Percentiles rank a stretch among this genome's conserved stretches.
Evolutionary conservation across 1,139 yeast genomes (phyloP).

Genomic region (Blastobotrys apis): DNA sequence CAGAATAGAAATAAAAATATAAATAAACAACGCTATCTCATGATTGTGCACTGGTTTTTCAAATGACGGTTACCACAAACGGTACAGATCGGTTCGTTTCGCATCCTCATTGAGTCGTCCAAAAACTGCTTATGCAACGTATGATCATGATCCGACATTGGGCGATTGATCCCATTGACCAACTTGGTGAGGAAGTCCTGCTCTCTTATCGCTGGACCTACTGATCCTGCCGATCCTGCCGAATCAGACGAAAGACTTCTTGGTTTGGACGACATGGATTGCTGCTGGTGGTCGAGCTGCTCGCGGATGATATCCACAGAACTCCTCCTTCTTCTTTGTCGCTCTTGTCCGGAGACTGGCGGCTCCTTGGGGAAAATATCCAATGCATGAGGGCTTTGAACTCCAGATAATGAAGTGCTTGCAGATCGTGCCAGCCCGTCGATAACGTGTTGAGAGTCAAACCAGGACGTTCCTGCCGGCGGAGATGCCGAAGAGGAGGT

Average conservation of each 20-base stretch:
- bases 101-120: background rate
- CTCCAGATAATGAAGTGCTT: too few relatives aligned
- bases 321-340: background rate
- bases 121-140: too few relatives aligned
- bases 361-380: too few relatives aligned
- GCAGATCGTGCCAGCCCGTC: background rate
- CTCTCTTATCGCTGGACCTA: background rate
- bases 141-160: too few relatives aligned
- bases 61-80: background rate
- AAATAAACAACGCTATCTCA: too few relatives aligned
- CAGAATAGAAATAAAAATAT: too few relatives aligned
- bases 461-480: background rate
- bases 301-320: background rate
- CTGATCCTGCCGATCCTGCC: background rate
- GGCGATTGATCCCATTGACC: too few relatives aligned
- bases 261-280: too few relatives aligned
- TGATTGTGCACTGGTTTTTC: background rate
- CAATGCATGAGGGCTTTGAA: too few relatives aligned
- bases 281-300: background rate
- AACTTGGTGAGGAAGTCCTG: too few relatives aligned
- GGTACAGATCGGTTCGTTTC: background rate
- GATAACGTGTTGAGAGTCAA: too few relatives aligned
- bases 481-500: too few relatives aligned
- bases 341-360: background rate
- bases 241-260: background rate